Conservation (phyloP, 1,284 basidiomycete species). For the Neonothopanus nambi region DNA sequence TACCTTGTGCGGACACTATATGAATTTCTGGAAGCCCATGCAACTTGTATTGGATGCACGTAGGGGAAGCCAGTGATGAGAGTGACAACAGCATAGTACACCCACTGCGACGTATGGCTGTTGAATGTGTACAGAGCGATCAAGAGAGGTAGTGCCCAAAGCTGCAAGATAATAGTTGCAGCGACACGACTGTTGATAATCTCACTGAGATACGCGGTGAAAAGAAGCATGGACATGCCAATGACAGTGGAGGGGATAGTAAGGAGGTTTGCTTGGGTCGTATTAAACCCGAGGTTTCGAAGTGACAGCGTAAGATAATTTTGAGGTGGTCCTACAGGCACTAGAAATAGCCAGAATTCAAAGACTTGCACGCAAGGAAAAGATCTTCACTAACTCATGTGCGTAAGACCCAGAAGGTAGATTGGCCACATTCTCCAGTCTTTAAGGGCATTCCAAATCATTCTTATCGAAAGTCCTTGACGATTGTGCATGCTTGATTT, state of each 20-base stretch:
- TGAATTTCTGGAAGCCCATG: slow-evolving; percentile 64
- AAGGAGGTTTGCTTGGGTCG: slow-evolving; percentile 51
- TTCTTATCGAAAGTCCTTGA: slow-evolving; percentile 47
- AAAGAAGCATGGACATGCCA: slow-evolving; percentile 43
- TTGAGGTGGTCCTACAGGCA: slow-evolving; percentile 47
- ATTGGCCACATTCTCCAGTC: slow-evolving; percentile 62
- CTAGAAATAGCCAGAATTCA: slow-evolving; percentile 24
- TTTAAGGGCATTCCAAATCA: slow-evolving; percentile 45
- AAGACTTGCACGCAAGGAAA: background rate
- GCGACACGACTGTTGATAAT: slow-evolving; percentile 54
- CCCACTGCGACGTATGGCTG: slow-evolving; percentile 55
- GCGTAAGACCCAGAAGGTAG: slow-evolving; percentile 46
- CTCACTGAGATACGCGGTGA: slow-evolving; percentile 55
- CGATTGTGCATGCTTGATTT: slow-evolving; percentile 69
- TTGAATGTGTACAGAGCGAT: slow-evolving; percentile 58
- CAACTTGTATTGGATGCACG: slow-evolving; percentile 51
- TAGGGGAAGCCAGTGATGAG: slow-evolving; percentile 55
- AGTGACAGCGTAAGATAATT: slow-evolving; percentile 55
- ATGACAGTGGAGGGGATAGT: slow-evolving; percentile 48
- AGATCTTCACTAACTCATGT: slow-evolving; percentile 38
- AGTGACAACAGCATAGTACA: slow-evolving; percentile 56
- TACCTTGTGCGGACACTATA: slow-evolving; percentile 51
- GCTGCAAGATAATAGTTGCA: slow-evolving; percentile 53
- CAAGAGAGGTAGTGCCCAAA: slow-evolving; percentile 64
- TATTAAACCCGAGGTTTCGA: slow-evolving; percentile 52